A percentile compares a stretch with the other conserved stretches of the same genome.
phyloP scores from a whole-genome alignment of 106 monocot species.

The Xerophyta viscosa region DNA sequence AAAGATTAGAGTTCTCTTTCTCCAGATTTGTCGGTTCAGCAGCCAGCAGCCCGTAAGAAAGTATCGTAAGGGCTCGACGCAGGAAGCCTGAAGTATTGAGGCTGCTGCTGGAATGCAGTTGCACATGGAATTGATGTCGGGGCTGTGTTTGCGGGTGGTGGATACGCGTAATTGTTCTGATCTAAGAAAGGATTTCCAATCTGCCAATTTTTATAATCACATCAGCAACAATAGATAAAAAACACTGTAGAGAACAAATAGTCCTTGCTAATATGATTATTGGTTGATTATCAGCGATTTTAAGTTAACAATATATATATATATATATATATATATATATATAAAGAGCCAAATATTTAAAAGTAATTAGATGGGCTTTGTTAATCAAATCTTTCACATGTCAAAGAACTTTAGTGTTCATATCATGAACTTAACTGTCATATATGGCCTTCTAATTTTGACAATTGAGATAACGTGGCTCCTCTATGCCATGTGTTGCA shows the following conservation, averaged over 20 bases:
- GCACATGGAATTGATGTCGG: not conserved
- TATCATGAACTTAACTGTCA: too few relatives aligned
- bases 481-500: too few relatives aligned
- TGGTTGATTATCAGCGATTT: not conserved
- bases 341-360: too few relatives aligned
- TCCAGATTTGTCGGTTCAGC: slow-evolving; percentile 13
- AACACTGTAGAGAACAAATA: not conserved
- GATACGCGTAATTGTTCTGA: slow-evolving; percentile 13
- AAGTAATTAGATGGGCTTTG: too few relatives aligned
- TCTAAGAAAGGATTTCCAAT: slow-evolving; percentile 35
- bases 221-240: not conserved
- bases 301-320: too few relatives aligned
- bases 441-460: too few relatives aligned
- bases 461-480: too few relatives aligned
- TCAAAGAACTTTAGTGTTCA: too few relatives aligned
- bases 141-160: not conserved
- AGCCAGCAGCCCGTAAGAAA: slow-evolving; percentile 57
- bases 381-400: too few relatives aligned
- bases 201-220: slow-evolving; percentile 12
- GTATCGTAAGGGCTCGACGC: slow-evolving; percentile 66
- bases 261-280: not conserved
- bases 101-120: slow-evolving; percentile 15
- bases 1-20: too few relatives aligned
- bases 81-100: slow-evolving; percentile 33
- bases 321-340: too few relatives aligned